Percentiles rank a stretch among this genome's conserved stretches.
These are phyloP conservation scores for Lipomyces japonicus DNA, from an alignment of 805 yeast species.

Conservation along the genomic window DNA sequence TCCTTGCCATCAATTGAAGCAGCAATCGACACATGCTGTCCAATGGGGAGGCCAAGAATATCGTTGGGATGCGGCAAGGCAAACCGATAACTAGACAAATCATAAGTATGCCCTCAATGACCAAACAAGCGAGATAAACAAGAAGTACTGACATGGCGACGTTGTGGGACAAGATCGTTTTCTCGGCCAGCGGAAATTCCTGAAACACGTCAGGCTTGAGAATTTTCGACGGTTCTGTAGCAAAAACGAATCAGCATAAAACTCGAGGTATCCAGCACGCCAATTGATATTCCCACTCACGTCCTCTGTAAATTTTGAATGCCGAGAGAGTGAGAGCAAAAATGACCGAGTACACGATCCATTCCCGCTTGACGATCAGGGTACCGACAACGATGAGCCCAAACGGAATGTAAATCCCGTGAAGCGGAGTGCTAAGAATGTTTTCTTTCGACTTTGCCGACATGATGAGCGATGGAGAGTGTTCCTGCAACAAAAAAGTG, in stretches of 20 bases:
- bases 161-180: constrained; percentile 72
- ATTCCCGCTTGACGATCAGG: constrained; percentile 31
- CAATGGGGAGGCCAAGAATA: constrained; percentile 83
- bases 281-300: constrained; percentile 23
- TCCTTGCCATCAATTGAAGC: constrained; percentile 52
- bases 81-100: constrained; percentile 51
- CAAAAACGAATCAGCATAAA: background rate
- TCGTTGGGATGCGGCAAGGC: constrained; percentile 72
- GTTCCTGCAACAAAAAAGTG: background rate
- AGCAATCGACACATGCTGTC: constrained; percentile 83
- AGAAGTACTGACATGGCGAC: constrained; percentile 52
- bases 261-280: no score
- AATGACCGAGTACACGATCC: constrained; percentile 28
- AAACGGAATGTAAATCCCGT: constrained; percentile 36
- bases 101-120: background rate
- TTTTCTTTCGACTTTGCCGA: constrained; percentile 2
- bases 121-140: background rate
- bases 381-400: constrained; percentile 34
- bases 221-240: constrained; percentile 37
- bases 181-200: constrained; percentile 75
- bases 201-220: constrained; percentile 64
- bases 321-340: constrained; percentile 31
- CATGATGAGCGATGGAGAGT: background rate
- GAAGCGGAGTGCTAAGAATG: constrained; percentile 36
- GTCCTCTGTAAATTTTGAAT: constrained; percentile 33